Percentiles rank a stretch among this genome's conserved stretches.
These are phyloP conservation scores for Thraustotheca clavata DNA, from an alignment of 352 stramenopile genomes.

Conservation along the genomic window DNA sequence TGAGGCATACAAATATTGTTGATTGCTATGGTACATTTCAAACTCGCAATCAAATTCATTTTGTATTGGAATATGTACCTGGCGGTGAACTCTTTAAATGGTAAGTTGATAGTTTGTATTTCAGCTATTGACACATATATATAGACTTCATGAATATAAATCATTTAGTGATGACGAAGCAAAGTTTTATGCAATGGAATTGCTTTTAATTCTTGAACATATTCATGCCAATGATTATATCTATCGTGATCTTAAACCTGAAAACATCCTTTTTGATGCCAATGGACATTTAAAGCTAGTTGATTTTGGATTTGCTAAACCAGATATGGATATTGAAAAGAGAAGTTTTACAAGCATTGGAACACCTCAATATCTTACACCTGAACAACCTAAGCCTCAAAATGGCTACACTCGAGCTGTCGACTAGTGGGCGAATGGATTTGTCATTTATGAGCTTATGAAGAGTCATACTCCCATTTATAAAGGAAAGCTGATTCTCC, in stretches of 20 bases:
- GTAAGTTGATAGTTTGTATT: conserved; percentile 21
- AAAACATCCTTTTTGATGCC: conserved; percentile 84
- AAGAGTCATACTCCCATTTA: conserved; percentile 66
- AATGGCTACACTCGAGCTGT: conserved; percentile 55
- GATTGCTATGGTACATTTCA: conserved; percentile 59
- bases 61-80: conserved; percentile 59
- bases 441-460: conserved; percentile 75
- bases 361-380: conserved; percentile 62
- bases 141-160: conserved; percentile 11
- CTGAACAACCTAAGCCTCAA: conserved; percentile 49
- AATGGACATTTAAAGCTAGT: conserved; percentile 55
- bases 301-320: conserved; percentile 60
- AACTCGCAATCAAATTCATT: conserved; percentile 44
- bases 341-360: conserved; percentile 48
- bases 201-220: conserved; percentile 46
- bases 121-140: not conserved
- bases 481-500: conserved; percentile 66
- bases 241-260: conserved; percentile 85
- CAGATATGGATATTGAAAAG: conserved; percentile 22
- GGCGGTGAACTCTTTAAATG: conserved; percentile 58
- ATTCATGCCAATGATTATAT: conserved; percentile 52
- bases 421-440: conserved; percentile 81
- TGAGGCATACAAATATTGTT: conserved; percentile 39
- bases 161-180: conserved; percentile 47
- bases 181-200: conserved; percentile 70